Base-by-base conservation (phyloP, 176 grass and related monocot species). In the Pontederia paniculata region DNA sequence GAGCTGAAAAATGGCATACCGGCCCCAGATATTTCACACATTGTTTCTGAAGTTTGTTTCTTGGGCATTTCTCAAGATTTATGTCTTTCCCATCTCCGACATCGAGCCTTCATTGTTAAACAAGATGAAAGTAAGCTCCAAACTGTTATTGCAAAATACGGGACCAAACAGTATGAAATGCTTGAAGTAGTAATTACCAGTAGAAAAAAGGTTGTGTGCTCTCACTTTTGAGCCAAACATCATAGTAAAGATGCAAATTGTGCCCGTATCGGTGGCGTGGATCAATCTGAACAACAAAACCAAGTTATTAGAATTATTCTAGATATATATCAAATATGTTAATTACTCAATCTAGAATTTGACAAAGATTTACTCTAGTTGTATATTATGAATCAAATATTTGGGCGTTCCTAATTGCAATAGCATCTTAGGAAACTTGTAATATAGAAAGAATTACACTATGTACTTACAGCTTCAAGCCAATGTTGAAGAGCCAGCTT, bases 401-500 rank as follows among this genome's bases (percentile, higher is more conserved):
- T 1, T 31, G 5, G 1, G 25, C 25, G 5, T 31, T 31, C 25
- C 25, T 31, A 31, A 31, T 5, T 16, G n/a, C 15, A 6, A 4
- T 12, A n/a, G 5, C 11, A 15, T 17, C 22, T 47, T 19, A 47
- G 14, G 2, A 46, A 14, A 47, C 10, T 22, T 16, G 25, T 31
- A 18, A 9, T 21, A 12, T 21, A 45, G 18, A 12, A 63, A 47
- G 25, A 41, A 13, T 46, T n/a, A 63, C 8, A 46, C 47, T 22
- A 68, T 79, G 66, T 50, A 73, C 83, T 63, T 84, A 98, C 94
- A 66, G 94, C 94, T 98, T 98, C 94, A 55, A 98, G 94, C 94
- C 94, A 98, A 75, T 98, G 94, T 72, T 79, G 94, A 68, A 81
- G 54, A 23, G 94, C 83, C 74, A 98, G 80, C 74, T 91, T 91